Conservation (phyloP, 768 basidiomycete species). For the Ramaria sp. region DNA sequence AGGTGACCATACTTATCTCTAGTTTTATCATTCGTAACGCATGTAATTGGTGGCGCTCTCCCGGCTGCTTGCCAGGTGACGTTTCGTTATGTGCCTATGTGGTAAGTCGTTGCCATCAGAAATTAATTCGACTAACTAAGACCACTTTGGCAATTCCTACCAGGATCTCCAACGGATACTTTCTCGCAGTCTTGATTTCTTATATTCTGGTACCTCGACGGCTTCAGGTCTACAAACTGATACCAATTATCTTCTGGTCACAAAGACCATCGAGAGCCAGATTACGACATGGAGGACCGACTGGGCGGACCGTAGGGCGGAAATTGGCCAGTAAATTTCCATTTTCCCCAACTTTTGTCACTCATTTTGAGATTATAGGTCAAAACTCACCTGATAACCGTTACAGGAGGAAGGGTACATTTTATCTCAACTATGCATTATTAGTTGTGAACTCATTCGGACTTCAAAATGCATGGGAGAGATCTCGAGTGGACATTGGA, state of each 20-base stretch:
- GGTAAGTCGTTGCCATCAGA: conserved; percentile 33
- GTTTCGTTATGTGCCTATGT: conserved; percentile 63
- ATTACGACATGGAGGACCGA: conserved; percentile 52
- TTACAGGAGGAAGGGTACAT: conserved; percentile 44
- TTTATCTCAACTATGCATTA: conserved; percentile 77
- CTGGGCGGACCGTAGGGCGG: conserved; percentile 17
- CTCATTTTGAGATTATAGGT: neutral
- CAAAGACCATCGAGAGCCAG: conserved; percentile 78
- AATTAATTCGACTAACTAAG: too few relatives aligned
- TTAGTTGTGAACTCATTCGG: conserved; percentile 94
- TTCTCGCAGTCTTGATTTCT: conserved; percentile 77
- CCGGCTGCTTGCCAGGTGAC: conserved; percentile 55
- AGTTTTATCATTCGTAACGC: conserved; percentile 86
- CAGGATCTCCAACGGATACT: conserved; percentile 85
- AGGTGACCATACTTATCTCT: neutral
- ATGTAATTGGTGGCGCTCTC: conserved; percentile 58
- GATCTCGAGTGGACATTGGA: conserved; percentile 55
- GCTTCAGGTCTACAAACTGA: conserved; percentile 75
- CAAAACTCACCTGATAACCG: conserved; percentile 15
- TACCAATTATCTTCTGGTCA: conserved; percentile 75
- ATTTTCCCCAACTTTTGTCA: neutral
- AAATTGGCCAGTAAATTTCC: neutral
- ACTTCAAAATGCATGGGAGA: conserved; percentile 89
- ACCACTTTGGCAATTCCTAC: conserved; percentile 7
- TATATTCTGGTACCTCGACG: conserved; percentile 75